Conservation (phyloP, 352 stramenopile genomes). For the Pythium phragmiticola region DNA sequence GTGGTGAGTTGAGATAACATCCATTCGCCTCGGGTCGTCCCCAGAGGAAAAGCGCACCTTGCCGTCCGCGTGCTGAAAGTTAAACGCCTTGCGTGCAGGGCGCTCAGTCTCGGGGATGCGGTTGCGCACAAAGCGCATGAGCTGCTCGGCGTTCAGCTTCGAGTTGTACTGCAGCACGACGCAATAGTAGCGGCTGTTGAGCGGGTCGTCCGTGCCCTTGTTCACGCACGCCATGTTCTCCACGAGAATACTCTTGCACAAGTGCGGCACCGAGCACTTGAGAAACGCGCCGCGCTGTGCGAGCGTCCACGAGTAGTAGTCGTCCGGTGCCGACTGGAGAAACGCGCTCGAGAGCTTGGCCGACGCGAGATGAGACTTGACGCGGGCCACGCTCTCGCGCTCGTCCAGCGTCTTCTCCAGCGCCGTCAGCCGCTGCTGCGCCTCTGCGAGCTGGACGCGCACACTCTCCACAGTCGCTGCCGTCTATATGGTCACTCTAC, state of each 20-base stretch:
- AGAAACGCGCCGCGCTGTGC: constrained; percentile 62
- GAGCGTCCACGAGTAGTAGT: constrained; percentile 81
- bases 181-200: constrained; percentile 82
- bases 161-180: constrained; percentile 87
- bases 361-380: constrained; percentile 42
- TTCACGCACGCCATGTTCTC: constrained; percentile 83
- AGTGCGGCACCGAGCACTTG: constrained; percentile 55
- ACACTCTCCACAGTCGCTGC: constrained; percentile 36
- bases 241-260: constrained; percentile 91
- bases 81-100: constrained; percentile 78
- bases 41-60: constrained; percentile 29
- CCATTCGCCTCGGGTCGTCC: too few relatives aligned
- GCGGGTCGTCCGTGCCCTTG: constrained; percentile 46
- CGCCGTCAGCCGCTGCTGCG: constrained; percentile 35
- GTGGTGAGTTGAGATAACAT: not conserved
- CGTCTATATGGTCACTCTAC: constrained; percentile 5
- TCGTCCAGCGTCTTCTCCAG: constrained; percentile 52
- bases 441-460: constrained; percentile 24
- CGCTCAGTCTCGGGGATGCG: constrained; percentile 51
- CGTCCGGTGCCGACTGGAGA: constrained; percentile 59
- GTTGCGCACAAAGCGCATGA: constrained; percentile 76
- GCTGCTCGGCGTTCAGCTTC: constrained; percentile 78
- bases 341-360: constrained; percentile 53
- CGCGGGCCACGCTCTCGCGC: constrained; percentile 48
- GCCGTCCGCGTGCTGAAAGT: constrained; percentile 82